phyloP scores from a whole-genome alignment of 129 eudicot genomes.

The Flaveria bidentis region DNA sequence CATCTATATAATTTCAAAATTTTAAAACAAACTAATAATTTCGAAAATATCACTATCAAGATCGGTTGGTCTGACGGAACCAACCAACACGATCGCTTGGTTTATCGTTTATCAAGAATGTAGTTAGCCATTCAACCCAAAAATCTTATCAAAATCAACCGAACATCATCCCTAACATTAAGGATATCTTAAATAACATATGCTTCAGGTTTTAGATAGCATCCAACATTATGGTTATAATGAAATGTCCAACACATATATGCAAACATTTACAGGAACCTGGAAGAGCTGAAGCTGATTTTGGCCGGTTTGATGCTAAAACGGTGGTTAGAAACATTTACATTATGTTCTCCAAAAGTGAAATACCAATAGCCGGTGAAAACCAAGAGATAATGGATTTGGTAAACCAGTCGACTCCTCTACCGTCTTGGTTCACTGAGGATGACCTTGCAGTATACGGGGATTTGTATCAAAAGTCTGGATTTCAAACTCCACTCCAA shows the following conservation, averaged over 20 bases:
- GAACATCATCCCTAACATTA: not conserved
- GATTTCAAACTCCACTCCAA: constrained; percentile 33
- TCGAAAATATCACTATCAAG: not conserved
- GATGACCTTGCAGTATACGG: constrained; percentile 23
- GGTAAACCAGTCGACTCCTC: constrained; percentile 18
- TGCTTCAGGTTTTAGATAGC: too few species aligned
- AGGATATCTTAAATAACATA: too few species aligned
- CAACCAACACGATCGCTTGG: not conserved
- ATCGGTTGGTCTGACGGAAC: not conserved
- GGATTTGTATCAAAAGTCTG: constrained; percentile 21
- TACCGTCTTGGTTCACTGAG: constrained; percentile 30
- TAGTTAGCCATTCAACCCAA: not conserved
- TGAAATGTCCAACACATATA: not conserved
- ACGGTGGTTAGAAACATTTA: constrained; percentile 33
- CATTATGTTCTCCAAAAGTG: constrained; percentile 31
- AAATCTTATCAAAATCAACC: not conserved
- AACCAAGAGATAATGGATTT: constrained; percentile 35
- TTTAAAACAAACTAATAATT: too few species aligned
- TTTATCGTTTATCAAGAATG: not conserved
- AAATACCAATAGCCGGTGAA: constrained; percentile 25
- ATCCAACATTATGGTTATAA: too few species aligned
- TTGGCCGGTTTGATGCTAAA: constrained; percentile 28
- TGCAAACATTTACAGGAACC: constrained; percentile 15
- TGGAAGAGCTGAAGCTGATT: constrained; percentile 41
- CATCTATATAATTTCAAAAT: too few species aligned